Conservation (phyloP, 2,329 filamentous ascomycete species). For the Microcyclospora tardicrescens region DNA sequence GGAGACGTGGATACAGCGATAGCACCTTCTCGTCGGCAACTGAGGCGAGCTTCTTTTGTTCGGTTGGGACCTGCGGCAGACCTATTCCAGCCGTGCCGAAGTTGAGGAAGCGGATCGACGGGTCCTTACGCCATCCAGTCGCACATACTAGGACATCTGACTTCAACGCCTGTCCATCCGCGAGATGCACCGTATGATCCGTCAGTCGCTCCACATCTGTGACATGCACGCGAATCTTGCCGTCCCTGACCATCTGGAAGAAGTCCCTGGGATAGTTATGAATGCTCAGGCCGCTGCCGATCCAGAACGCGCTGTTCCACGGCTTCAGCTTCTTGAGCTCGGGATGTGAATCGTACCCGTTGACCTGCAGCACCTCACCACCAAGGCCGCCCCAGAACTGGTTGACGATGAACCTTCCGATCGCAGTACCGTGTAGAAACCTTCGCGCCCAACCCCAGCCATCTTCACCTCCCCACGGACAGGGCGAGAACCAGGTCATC, state of each 20-base stretch:
- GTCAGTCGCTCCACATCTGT: constrained; percentile 40
- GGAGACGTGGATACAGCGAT: constrained; percentile 39
- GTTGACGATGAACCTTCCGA: constrained; percentile 44
- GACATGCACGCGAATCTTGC: constrained; percentile 43
- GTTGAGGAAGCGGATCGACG: constrained; percentile 35
- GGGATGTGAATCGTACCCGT: constrained; percentile 31
- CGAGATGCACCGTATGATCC: constrained; percentile 34
- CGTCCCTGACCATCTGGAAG: constrained; percentile 42
- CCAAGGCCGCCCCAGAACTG: constrained; percentile 45
- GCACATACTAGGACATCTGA: constrained; percentile 42
- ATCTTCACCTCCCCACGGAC: constrained; percentile 54
- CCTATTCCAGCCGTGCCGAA: constrained; percentile 11
- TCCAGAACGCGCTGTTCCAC: constrained; percentile 36
- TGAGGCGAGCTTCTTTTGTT: constrained; percentile 26
- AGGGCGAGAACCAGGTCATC: constrained; percentile 62
- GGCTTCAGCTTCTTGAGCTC: constrained; percentile 31
- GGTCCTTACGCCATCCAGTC: constrained; percentile 44
- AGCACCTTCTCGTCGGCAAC: constrained; percentile 41
- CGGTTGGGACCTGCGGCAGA: constrained; percentile 17
- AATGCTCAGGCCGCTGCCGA: constrained; percentile 44
- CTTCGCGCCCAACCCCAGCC: constrained; percentile 43
- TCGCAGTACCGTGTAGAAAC: constrained; percentile 44
- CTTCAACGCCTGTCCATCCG: constrained; percentile 30
- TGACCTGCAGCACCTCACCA: constrained; percentile 38
- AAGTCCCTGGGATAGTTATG: constrained; percentile 46